Base-by-base conservation (phyloP, 371 early-diverging fungal species). In the Apophysomyces elegans region DNA sequence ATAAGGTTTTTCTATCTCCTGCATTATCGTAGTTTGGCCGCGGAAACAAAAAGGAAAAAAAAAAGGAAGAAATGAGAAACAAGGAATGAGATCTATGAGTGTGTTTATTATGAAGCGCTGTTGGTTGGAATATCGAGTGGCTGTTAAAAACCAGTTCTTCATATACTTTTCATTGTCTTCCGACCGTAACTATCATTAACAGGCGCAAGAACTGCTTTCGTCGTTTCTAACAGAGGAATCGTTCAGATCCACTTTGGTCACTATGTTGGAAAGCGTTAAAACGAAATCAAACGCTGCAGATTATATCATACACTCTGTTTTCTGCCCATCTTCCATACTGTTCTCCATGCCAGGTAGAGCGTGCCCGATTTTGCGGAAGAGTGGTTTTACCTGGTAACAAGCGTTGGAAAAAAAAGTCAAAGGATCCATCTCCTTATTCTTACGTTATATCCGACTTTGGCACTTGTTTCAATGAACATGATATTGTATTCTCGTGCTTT, bases 401-500 rank as follows among this genome's bases (percentile, higher is more conserved):
- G 11, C 7, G 4, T 16, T 16, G 1, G 16, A 21, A 50, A 4
- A 50, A 50, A 16, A 4, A 1, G 2, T 36, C 45, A 64, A 21
- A 18, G 57, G 45, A 5, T 32, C 26, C 35, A 21, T n/a, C 14
- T n/a, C n/a, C 7, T 9, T 44, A 18, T 13, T n/a, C 66, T 58
- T 64, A 74, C 95, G 73, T 97, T 97, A 78, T 94, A 91, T 37
- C 96, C 96, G 5, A 94, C 93, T 77, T 96, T 97, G 45, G 97
- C 97, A 62, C 89, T 89, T 14, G 96, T 96, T 73, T 97, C 97
- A 70, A 96, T 93, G 72, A 93, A 97, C 90, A 97, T 89, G 61
- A 93, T 93, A 67, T 91, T 91, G 74, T 91, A 86, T 66, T 96
- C 96, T 69, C 90, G 88, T 14, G 96, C 93, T 70, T 92, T 91